A percentile compares a stretch with the other conserved stretches of the same genome.
Evolutionary conservation across 1,139 yeast species (phyloP).

Genomic region (Geotrichum phurueaensis): DNA sequence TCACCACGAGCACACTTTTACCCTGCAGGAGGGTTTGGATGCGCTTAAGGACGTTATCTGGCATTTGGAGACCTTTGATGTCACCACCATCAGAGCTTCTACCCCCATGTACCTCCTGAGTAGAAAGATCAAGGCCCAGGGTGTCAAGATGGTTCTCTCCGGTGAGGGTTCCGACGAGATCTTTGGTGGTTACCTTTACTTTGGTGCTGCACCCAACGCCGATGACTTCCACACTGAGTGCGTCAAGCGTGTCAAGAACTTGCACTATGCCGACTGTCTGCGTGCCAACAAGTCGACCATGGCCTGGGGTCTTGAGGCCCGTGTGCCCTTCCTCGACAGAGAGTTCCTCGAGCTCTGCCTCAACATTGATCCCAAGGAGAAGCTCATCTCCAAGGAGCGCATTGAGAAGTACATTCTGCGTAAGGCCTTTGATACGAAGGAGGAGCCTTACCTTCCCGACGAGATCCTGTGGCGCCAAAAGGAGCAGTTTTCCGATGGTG

Average conservation of each 20-base stretch:
- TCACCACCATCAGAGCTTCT: slow-evolving; percentile 96
- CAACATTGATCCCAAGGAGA: slow-evolving; percentile 92
- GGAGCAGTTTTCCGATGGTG: slow-evolving; percentile 99
- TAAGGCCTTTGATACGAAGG: slow-evolving; percentile 93
- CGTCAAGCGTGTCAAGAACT: slow-evolving; percentile 92
- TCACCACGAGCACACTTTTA: slow-evolving; percentile 97
- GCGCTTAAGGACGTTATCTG: slow-evolving; percentile 90
- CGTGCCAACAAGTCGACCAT: slow-evolving; percentile 98
- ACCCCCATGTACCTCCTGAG: slow-evolving; percentile 97
- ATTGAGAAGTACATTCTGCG: slow-evolving; percentile 94
- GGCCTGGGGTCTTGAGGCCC: slow-evolving; percentile 99
- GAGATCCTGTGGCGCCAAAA: slow-evolving; percentile 99
- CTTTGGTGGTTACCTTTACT: slow-evolving; percentile 96
- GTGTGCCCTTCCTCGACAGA: slow-evolving; percentile 97
- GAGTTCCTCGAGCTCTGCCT: slow-evolving; percentile 85
- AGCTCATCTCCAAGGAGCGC: slow-evolving; percentile 67
- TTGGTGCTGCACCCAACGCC: slow-evolving; percentile 92
- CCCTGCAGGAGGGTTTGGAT: slow-evolving; percentile 92
- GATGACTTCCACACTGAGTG: slow-evolving; percentile 91
- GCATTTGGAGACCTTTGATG: slow-evolving; percentile 96
- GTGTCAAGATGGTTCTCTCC: slow-evolving; percentile 96
- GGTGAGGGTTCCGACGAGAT: slow-evolving; percentile 99
- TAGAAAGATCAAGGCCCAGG: slow-evolving; percentile 97
- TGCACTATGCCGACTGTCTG: slow-evolving; percentile 93
- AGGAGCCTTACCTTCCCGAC: slow-evolving; percentile 81